Conservation (phyloP, 2,329 filamentous ascomycete species). For the Pseudohalonectria lignicola region DNA sequence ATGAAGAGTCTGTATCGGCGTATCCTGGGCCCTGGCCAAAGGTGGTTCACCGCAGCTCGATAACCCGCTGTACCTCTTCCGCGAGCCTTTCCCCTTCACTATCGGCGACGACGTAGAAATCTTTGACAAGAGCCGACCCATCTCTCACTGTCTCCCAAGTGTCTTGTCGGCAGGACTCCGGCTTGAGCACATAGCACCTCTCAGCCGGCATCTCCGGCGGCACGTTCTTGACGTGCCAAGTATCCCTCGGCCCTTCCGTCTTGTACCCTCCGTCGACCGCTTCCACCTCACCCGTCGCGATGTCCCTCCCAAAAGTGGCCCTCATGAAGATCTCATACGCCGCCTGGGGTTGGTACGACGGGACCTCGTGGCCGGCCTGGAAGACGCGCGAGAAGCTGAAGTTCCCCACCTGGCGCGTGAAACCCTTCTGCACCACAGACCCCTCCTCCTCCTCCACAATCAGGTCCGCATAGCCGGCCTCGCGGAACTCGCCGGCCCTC, state of each 20-base stretch:
- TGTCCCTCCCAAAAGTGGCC: slow-evolving; percentile 14
- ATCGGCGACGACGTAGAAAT: slow-evolving; percentile 12
- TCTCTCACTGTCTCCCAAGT: slow-evolving; percentile 8
- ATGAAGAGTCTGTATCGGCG: too few species aligned
- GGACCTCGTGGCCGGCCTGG: slow-evolving; percentile 45
- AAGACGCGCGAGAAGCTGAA: slow-evolving; percentile 48
- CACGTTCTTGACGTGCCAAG: slow-evolving; percentile 6
- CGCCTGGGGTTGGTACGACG: slow-evolving; percentile 36
- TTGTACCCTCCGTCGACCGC: slow-evolving; percentile 5
- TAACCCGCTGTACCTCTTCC: too few species aligned
- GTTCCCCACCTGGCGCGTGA: slow-evolving; percentile 58
- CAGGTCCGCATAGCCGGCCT: slow-evolving; percentile 53
- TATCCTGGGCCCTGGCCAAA: too few species aligned
- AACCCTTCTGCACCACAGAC: too few species aligned
- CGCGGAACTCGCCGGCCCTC: slow-evolving; percentile 27
- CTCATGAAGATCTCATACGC: slow-evolving; percentile 37
- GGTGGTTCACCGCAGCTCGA: too few species aligned
- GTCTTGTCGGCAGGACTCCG: slow-evolving; percentile 8
- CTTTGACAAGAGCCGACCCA: slow-evolving; percentile 9
- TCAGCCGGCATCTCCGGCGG: slow-evolving; percentile 6
- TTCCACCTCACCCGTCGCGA: slow-evolving; percentile 7
- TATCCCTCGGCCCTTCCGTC: slow-evolving; percentile 5
- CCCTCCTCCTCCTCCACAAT: slow-evolving; percentile 43
- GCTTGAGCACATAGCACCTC: slow-evolving; percentile 10
- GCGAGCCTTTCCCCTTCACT: too few species aligned